These are phyloP conservation scores for Sanghuangporus sanghuang DNA, from an alignment of 1,284 basidiomycete genomes.

Conservation along the genomic window DNA sequence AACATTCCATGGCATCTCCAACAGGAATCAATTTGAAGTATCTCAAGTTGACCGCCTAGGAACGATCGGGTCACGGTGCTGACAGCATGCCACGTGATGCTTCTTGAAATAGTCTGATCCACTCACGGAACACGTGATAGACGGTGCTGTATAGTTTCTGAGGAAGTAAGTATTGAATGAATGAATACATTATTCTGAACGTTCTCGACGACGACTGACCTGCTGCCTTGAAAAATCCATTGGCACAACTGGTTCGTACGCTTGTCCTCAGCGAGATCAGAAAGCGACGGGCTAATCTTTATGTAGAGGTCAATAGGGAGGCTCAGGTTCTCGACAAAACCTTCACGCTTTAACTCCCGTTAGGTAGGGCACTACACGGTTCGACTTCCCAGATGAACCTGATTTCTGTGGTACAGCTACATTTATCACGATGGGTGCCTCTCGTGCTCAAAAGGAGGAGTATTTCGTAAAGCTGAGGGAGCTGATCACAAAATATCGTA, in stretches of 20 bases:
- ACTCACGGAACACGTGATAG: slow-evolving; percentile 23
- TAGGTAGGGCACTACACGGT: neutral
- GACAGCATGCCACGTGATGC: neutral
- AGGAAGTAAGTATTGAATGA: neutral
- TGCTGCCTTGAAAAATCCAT: slow-evolving; percentile 85
- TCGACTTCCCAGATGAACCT: neutral
- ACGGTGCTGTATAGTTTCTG: slow-evolving; percentile 27
- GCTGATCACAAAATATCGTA: slow-evolving; percentile 87
- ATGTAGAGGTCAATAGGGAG: slow-evolving; percentile 82
- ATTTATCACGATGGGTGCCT: slow-evolving; percentile 76
- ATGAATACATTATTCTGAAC: neutral
- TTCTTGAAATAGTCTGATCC: neutral
- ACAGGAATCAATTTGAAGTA: neutral
- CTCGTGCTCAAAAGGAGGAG: slow-evolving; percentile 84
- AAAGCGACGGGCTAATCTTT: slow-evolving; percentile 8
- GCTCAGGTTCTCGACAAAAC: slow-evolving; percentile 43
- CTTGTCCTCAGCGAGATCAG: neutral
- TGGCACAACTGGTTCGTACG: slow-evolving; percentile 55
- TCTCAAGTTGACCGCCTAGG: neutral
- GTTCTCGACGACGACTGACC: slow-evolving; percentile 13
- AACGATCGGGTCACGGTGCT: no score
- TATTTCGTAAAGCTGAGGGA: slow-evolving; percentile 97
- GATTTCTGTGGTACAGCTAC: neutral
- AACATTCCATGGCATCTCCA: slow-evolving; percentile 47
- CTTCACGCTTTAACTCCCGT: slow-evolving; percentile 1